Conservation (phyloP, 2,329 filamentous ascomycete genomes). For the Fusarium siculi region DNA sequence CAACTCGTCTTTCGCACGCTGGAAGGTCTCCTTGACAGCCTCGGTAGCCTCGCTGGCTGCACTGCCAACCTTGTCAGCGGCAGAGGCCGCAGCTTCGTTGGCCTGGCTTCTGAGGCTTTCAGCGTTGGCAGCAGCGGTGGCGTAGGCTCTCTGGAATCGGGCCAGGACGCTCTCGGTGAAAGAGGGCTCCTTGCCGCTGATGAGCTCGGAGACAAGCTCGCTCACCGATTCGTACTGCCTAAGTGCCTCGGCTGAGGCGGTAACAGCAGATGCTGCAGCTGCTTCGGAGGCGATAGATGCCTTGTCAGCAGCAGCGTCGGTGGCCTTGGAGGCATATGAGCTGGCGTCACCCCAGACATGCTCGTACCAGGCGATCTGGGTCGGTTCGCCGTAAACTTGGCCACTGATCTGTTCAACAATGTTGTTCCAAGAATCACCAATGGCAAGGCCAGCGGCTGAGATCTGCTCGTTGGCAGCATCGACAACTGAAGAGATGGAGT, state of each 20-base stretch:
- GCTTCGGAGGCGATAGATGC: conserved; percentile 52
- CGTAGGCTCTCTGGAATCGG: conserved; percentile 77
- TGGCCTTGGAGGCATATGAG: conserved; percentile 70
- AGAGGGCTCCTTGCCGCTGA: conserved; percentile 80
- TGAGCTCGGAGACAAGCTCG: conserved; percentile 78
- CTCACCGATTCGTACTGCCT: conserved; percentile 77
- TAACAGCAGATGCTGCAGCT: conserved; percentile 66
- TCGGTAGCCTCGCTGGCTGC: conserved; percentile 55
- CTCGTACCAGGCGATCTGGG: conserved; percentile 66
- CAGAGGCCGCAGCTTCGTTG: conserved; percentile 47
- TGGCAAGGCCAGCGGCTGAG: conserved; percentile 50
- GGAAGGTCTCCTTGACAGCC: conserved; percentile 54
- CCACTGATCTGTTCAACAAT: conserved; percentile 71
- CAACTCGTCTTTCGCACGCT: conserved; percentile 55
- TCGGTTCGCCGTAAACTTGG: conserved; percentile 76
- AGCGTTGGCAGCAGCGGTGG: conserved; percentile 69
- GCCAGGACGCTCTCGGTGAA: conserved; percentile 85
- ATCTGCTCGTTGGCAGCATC: conserved; percentile 58
- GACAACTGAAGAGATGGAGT: conserved; percentile 53
- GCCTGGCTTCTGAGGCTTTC: conserved; percentile 55
- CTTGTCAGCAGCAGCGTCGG: conserved; percentile 53
- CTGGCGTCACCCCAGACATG: conserved; percentile 59
- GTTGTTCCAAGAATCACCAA: conserved; percentile 54
- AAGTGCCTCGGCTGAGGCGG: conserved; percentile 69
- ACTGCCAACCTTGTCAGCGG: conserved; percentile 50